Conservation (phyloP, 192 early-diverging fungal species). For the Funneliformis mosseae region DNA sequence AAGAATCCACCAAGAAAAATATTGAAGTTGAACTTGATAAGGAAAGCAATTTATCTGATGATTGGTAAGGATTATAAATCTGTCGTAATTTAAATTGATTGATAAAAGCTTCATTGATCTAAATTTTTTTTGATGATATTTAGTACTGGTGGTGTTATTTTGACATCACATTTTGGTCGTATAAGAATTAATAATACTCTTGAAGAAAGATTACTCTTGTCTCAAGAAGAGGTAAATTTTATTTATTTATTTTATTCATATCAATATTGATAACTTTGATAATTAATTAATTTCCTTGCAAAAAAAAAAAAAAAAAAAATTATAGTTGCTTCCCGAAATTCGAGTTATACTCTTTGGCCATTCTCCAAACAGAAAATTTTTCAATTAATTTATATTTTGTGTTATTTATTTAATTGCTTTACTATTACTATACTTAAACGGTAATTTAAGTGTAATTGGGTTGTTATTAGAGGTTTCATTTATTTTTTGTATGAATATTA, state of each 20-base stretch:
- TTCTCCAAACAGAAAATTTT: conserved; percentile 89
- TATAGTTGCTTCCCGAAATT: conserved; percentile 92
- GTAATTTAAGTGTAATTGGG: too few species aligned
- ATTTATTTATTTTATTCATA: background rate
- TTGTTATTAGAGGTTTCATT: too few species aligned
- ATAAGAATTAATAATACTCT: conserved; percentile 90
- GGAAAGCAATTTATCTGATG: conserved; percentile 68
- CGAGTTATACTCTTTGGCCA: conserved; percentile 89
- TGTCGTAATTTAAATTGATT: background rate
- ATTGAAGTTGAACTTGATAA: conserved; percentile 60
- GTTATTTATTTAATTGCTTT: background rate
- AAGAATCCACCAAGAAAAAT: conserved; percentile 50
- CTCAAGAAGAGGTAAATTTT: conserved; percentile 69
- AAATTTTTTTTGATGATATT: background rate
- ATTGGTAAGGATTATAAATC: conserved; percentile 43
- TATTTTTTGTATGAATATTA: too few species aligned
- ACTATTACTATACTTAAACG: too few species aligned
- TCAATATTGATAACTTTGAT: background rate
- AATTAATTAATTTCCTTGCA: background rate
- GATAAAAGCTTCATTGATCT: background rate
- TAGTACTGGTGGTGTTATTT: conserved; percentile 89
- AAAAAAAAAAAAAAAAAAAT: background rate
- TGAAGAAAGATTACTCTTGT: conserved; percentile 83
- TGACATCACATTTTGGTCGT: conserved; percentile 73
- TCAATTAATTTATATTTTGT: conserved; percentile 61